Evolutionary conservation across 164 flowering plant species (phyloP).

Genomic region (Dillenia suffruticosa): DNA sequence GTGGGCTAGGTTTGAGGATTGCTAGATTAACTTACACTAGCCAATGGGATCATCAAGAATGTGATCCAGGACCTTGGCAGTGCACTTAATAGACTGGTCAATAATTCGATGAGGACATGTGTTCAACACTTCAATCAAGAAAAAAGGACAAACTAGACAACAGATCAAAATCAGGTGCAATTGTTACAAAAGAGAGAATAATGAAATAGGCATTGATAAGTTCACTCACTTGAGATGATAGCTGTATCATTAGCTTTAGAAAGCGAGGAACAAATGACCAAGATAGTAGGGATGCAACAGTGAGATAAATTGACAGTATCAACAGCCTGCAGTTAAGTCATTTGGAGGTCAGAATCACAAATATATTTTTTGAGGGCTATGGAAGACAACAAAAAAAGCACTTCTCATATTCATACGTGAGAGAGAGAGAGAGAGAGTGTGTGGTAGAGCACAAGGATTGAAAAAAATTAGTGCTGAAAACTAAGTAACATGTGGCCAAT

Average conservation of each 20-base stretch:
- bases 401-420: neutral
- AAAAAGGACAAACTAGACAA: too few relatives aligned
- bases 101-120: too few relatives aligned
- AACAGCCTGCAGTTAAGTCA: constrained; percentile 51
- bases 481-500: too few relatives aligned
- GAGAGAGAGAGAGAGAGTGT: neutral
- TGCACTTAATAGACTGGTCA: too few relatives aligned
- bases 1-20: too few relatives aligned
- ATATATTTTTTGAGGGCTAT: neutral
- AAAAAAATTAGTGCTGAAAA: too few relatives aligned
- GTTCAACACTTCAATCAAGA: neutral
- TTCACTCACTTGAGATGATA: constrained; percentile 82
- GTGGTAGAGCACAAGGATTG: neutral
- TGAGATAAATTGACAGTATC: constrained; percentile 64
- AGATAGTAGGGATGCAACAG: constrained; percentile 59
- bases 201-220: neutral
- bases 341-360: neutral
- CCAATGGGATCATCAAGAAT: too few relatives aligned
- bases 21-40: too few relatives aligned
- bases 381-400: neutral
- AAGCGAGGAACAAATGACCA: constrained; percentile 97
- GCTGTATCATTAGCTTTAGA: constrained; percentile 81
- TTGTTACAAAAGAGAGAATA: neutral
- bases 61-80: too few relatives aligned
- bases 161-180: too few relatives aligned